A percentile compares a stretch with the other conserved stretches of the same genome.
These are phyloP conservation scores for Tolypocladium album DNA, from an alignment of 2,329 filamentous ascomycete genomes.

Conservation along the genomic window DNA sequence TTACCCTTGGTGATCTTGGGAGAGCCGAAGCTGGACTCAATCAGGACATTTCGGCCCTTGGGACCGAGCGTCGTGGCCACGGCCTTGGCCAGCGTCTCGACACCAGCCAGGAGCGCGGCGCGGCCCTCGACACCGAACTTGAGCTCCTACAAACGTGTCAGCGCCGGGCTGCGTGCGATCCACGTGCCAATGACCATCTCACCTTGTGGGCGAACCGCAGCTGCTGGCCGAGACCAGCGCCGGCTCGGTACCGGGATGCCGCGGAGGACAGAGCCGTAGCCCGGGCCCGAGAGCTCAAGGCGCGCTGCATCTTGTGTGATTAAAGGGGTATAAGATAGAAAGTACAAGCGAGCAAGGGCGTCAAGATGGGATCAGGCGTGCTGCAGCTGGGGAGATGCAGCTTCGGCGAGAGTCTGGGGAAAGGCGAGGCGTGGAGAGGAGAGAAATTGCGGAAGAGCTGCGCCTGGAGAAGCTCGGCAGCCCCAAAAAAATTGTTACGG, in stretches of 20 bases:
- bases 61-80: conserved; percentile 93
- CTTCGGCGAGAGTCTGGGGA: conserved; percentile 3
- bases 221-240: conserved; percentile 66
- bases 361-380: not conserved
- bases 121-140: conserved; percentile 96
- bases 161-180: not conserved
- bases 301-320: conserved; percentile 76
- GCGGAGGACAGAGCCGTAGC: conserved; percentile 69
- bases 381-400: conserved; percentile 3
- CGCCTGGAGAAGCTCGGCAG: conserved; percentile 8
- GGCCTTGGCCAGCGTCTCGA: conserved; percentile 92
- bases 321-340: conserved; percentile 10
- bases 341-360: conserved; percentile 9
- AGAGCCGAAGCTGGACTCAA: conserved; percentile 96
- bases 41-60: conserved; percentile 96
- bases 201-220: conserved; percentile 98
- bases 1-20: conserved; percentile 99
- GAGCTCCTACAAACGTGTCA: conserved; percentile 55
- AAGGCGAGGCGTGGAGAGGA: not conserved
- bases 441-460: conserved; percentile 3
- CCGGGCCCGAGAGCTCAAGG: conserved; percentile 71
- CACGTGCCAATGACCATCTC: conserved; percentile 12
- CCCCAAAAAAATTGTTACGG: conserved; percentile 31
- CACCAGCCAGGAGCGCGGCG: conserved; percentile 80
- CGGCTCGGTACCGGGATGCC: conserved; percentile 52